Evolutionary conservation across 2,329 filamentous ascomycete species (phyloP).

Genomic region (Talaromyces sp.): DNA sequence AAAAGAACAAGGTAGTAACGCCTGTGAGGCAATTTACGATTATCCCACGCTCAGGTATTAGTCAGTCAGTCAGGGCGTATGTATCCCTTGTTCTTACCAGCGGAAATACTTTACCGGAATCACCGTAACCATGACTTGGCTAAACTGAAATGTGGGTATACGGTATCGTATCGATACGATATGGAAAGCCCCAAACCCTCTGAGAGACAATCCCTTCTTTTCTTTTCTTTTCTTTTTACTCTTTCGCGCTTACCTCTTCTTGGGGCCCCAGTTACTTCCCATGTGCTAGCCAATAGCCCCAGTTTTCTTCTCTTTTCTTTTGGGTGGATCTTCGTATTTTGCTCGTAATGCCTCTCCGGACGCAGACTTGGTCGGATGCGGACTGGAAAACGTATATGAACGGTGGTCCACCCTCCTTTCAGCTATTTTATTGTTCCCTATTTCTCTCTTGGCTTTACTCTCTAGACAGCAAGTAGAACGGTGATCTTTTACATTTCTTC

Average conservation of each 20-base stretch:
- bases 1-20: background rate
- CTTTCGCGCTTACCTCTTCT: background rate
- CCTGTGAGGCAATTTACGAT: background rate
- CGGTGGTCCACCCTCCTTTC: conserved; percentile 4
- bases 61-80: background rate
- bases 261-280: conserved; percentile 14
- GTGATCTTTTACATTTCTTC: background rate
- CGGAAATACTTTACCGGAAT: background rate
- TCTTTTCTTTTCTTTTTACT: conserved; percentile 3
- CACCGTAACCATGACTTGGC: background rate
- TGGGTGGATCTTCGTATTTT: background rate
- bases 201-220: background rate
- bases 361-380: conserved; percentile 14
- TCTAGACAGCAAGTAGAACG: background rate
- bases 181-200: background rate
- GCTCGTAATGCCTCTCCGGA: conserved; percentile 5
- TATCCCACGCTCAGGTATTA: background rate
- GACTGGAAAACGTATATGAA: conserved; percentile 13
- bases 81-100: background rate
- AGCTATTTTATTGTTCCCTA: background rate
- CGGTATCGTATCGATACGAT: conserved; percentile 5
- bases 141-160: background rate
- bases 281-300: conserved; percentile 13
- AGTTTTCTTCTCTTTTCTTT: conserved; percentile 5
- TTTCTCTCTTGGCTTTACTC: background rate